Evolutionary conservation across 164 flowering plant species (phyloP), one percentile per base, ranked within the genome.

Genomic region (grape (Vitis vinifera)): DNA sequence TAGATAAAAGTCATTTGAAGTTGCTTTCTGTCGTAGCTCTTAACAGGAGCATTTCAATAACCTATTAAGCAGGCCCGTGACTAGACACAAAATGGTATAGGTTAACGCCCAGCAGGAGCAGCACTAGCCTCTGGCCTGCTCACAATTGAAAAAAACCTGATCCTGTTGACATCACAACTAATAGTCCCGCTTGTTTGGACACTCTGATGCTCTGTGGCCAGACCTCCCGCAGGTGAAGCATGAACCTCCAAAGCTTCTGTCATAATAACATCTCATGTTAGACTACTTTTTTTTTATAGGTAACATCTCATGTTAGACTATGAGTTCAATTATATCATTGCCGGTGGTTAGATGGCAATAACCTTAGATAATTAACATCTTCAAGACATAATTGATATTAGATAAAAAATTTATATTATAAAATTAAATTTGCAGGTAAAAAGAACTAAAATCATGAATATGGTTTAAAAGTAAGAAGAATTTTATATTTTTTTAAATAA

Each of bases 171-270:
- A 57, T 57, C 10, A 68, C 13, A 7, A 58, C 76, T 83, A 88
- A 65, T 78, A 87, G 23, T 55, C 81, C 68, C 66, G 75, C 79
- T 87, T 84, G 67, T 58, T 79, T 2, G 94, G 97, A 85, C 99
- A 95, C 9, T 95, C 99, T 1, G 97, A 83, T 72, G 99, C 95
- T 73, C 85, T 84, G 79, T 95, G 99, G 57, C 99, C 99, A 13
- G 85, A 62, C 49, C 75, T 77, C 50, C 97, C 98, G 71, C 98
- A 95, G 57, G 67, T 85, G 80, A 93, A 95, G 71, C 99, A 95
- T 50, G 99, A 75, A 16, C 99, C 98, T 16, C 93, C 97, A 76
- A 88, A 90, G 69, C 83, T 70, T 71, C 97, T 86, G 90, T 48
- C 16, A 74, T 9, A 44, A 72, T 12, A 73, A 6, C 6, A 37